These are phyloP conservation scores for Venturia pyrina DNA, from an alignment of 2,329 filamentous ascomycete genomes.

Conservation along the genomic window DNA sequence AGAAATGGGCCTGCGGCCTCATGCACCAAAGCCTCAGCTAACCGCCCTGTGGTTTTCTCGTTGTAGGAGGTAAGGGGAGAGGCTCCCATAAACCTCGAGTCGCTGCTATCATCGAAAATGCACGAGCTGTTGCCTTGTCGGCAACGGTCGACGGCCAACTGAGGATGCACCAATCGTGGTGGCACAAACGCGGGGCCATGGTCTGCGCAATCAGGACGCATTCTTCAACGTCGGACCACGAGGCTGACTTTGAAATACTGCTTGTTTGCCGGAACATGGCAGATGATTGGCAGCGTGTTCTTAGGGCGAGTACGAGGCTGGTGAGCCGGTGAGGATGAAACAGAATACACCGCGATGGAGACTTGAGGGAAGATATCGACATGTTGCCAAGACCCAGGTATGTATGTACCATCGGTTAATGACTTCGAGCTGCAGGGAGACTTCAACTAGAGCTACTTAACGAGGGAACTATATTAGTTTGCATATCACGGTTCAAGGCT, in stretches of 20 bases:
- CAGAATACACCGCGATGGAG: background rate
- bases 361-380: background rate
- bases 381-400: background rate
- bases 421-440: background rate
- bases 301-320: background rate
- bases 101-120: background rate
- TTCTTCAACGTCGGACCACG: background rate
- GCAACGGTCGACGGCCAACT: background rate
- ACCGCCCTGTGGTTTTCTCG: background rate
- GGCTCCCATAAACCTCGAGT: background rate
- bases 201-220: background rate
- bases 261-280: background rate
- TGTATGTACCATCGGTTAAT: background rate
- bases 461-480: too few species aligned
- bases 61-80: background rate
- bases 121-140: background rate
- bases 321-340: background rate
- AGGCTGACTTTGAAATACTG: background rate
- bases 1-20: background rate
- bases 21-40: background rate
- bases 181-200: background rate
- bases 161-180: background rate
- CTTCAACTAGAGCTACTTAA: background rate
- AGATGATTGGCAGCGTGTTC: background rate
- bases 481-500: background rate